phyloP scores from a whole-genome alignment of 768 basidiomycete genomes.

The Dacryopinax spathularia region DNA sequence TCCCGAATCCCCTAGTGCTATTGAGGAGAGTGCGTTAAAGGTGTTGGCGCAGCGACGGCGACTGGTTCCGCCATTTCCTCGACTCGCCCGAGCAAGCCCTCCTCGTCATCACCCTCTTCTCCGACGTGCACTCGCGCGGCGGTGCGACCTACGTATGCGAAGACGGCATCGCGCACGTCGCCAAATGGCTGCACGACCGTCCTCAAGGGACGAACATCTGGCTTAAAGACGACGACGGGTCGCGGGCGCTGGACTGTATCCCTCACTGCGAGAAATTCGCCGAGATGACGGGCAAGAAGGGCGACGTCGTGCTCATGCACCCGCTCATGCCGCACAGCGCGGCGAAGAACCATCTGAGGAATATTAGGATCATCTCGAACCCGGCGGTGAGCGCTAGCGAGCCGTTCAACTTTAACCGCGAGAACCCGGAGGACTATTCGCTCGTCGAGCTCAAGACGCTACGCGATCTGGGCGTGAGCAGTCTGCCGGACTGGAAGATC shows the following conservation, averaged over 20 bases:
- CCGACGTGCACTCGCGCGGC: slow-evolving; percentile 39
- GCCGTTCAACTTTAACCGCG: slow-evolving; percentile 40
- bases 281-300: slow-evolving; percentile 36
- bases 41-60: background rate
- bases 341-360: slow-evolving; percentile 40
- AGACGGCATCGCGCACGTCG: slow-evolving; percentile 32
- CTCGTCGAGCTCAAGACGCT: slow-evolving; percentile 48
- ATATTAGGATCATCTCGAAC: slow-evolving; percentile 51
- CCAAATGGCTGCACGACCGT: slow-evolving; percentile 14
- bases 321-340: slow-evolving; percentile 54
- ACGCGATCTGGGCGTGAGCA: slow-evolving; percentile 35
- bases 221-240: background rate
- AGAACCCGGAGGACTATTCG: slow-evolving; percentile 28
- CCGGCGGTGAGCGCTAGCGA: slow-evolving; percentile 42
- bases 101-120: slow-evolving; percentile 47
- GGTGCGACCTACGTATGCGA: slow-evolving; percentile 49
- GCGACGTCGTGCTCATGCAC: slow-evolving; percentile 51
- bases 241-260: slow-evolving; percentile 9
- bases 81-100: slow-evolving; percentile 54
- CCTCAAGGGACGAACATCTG: slow-evolving; percentile 13
- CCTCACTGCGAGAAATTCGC: slow-evolving; percentile 14
- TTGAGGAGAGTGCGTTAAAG: background rate
- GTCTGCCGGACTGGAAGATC: slow-evolving; percentile 14
- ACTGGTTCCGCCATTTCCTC: slow-evolving; percentile 28
- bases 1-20: background rate